Base-by-base conservation (phyloP, 345 rosid genomes). In the Cochlearia excelsa region DNA sequence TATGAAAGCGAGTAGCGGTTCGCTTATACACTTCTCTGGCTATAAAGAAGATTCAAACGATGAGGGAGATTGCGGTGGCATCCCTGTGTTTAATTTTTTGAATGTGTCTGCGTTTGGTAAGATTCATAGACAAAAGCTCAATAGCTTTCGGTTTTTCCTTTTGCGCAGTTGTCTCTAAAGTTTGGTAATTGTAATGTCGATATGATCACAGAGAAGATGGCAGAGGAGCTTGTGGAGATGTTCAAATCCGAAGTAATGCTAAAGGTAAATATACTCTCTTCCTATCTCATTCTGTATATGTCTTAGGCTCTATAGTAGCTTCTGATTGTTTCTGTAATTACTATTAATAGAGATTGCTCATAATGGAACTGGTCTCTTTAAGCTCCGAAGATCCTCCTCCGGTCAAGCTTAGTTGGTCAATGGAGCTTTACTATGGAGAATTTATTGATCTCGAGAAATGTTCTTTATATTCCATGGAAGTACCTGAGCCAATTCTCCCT, bases 381-480 rank as follows among this genome's bases (percentile, higher is more conserved):
- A 73, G 82, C 73, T 66, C 55, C 65, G 86, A 87, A 67, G 80
- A 37, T 69, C 57, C 70, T 31, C 71, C 72, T 70, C 73, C 53
- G 26, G 62, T 60, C 7, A 72, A 67, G 53, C 58, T 56, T 37
- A 55, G 72, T 61, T 89, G 92, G 94, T 74, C 83, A 56, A 43
- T 49, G 54, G 94, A 85, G 81, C 88, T 93, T 62, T 89, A 89
- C 71, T 70, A 76, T 1, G 92, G 87, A 62, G 97, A 93, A 76
- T 79, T 82, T 65, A 61, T 71, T 45, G 79, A 84, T 63, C 76
- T 93, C 68, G 72, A 76, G 41, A 61, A 30, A 38, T 84, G 82
- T 75, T 67, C 69, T 78, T 76, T 81, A 67, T 80, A 72, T 43
- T 75, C 78, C 26, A 68, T 72, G 42, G 87, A 80, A 61, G 61